A percentile compares a stretch with the other conserved stretches of the same genome.
Evolutionary conservation across 2,329 filamentous ascomycete species (phyloP).

Genomic region (Ascochyta koolunga): DNA sequence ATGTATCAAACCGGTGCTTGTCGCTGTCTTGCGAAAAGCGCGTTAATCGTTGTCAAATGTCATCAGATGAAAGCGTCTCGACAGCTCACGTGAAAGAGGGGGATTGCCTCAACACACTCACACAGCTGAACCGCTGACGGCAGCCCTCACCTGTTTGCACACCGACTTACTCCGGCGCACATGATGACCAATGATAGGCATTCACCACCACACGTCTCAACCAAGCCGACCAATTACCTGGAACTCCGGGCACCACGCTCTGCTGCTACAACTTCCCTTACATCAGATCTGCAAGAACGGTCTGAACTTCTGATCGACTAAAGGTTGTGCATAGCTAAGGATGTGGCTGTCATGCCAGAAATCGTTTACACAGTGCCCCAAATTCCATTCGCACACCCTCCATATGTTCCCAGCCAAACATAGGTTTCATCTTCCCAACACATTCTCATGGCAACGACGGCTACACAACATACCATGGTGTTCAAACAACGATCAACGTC

Average conservation of each 20-base stretch:
- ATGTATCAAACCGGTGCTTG: not conserved
- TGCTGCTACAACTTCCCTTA: not conserved
- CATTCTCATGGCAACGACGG: too few relatives aligned
- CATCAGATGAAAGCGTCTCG: constrained; percentile 1
- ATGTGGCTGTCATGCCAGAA: too few relatives aligned
- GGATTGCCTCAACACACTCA: not conserved
- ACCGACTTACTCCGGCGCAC: not conserved
- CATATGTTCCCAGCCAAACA: too few relatives aligned
- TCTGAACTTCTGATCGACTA: not conserved
- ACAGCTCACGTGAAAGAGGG: constrained; percentile 16
- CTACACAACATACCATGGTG: too few relatives aligned
- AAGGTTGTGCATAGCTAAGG: too few relatives aligned
- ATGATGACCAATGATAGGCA: constrained; percentile 1
- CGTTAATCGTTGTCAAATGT: not conserved
- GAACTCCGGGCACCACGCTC: not conserved
- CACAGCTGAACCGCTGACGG: constrained; percentile 5
- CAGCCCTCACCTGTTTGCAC: constrained; percentile 5
- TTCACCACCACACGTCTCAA: not conserved
- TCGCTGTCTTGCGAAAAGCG: not conserved
- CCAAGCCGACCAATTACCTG: not conserved
- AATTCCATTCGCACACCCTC: not conserved
- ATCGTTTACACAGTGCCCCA: not conserved
- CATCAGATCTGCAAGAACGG: not conserved
- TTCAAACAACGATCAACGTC: not conserved
- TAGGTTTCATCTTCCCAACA: too few relatives aligned